These are phyloP conservation scores for Globisporangium spiculum DNA, from an alignment of 352 stramenopile species.

Conservation along the genomic window DNA sequence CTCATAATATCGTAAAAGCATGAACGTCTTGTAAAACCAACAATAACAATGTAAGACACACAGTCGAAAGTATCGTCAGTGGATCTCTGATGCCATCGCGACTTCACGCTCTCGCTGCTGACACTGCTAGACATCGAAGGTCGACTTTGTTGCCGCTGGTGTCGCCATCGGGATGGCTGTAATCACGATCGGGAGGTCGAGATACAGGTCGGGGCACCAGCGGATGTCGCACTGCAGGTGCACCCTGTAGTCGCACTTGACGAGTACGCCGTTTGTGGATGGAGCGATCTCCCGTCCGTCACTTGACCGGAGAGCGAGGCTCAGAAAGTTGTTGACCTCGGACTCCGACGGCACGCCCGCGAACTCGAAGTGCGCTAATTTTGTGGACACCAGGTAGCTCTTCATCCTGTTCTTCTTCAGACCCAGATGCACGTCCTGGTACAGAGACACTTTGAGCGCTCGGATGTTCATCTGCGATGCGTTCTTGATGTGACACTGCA, in stretches of 20 bases:
- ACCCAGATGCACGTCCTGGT: slow-evolving; percentile 26
- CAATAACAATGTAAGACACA: background rate
- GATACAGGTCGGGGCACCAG: slow-evolving; percentile 34
- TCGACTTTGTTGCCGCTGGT: background rate
- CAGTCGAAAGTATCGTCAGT: background rate
- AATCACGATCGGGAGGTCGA: slow-evolving; percentile 26
- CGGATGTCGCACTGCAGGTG: slow-evolving; percentile 41
- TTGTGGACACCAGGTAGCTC: slow-evolving; percentile 8
- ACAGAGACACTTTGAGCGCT: slow-evolving; percentile 25
- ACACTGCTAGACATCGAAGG: background rate
- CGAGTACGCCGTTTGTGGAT: slow-evolving; percentile 25
- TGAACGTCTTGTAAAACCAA: no score
- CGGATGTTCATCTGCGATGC: slow-evolving; percentile 30
- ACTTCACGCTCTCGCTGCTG: slow-evolving; percentile 16
- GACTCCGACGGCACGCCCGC: slow-evolving; percentile 17
- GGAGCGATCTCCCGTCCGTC: slow-evolving; percentile 23
- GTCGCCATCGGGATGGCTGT: background rate
- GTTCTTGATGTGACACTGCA: slow-evolving; percentile 40
- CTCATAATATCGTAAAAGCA: no score
- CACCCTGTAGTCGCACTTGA: slow-evolving; percentile 33
- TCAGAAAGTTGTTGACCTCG: slow-evolving; percentile 13
- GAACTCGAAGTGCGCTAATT: slow-evolving; percentile 1
- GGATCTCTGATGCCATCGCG: slow-evolving; percentile 3
- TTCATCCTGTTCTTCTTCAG: background rate
- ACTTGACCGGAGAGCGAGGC: slow-evolving; percentile 15